Evolutionary conservation across 2,329 filamentous ascomycete species (phyloP).

Genomic region (Xylaria multiplex): DNA sequence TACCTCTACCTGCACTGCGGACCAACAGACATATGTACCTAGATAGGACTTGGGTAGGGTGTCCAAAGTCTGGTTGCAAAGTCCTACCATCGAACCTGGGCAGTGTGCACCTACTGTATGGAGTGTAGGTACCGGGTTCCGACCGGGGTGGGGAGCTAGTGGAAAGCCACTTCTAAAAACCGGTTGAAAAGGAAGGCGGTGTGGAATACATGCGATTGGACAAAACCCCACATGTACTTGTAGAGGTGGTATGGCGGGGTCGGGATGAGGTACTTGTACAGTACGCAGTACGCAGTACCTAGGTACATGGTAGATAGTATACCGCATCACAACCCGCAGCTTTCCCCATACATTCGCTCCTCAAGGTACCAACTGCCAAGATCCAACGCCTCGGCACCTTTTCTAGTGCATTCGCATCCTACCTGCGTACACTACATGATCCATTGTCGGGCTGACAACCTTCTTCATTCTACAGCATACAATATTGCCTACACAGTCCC

Average conservation of each 20-base stretch:
- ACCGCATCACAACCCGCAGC: background rate
- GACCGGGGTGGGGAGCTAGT: too few species aligned
- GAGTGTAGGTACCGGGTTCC: too few species aligned
- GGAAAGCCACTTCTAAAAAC: background rate
- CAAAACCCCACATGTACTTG: background rate
- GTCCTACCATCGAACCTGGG: too few species aligned
- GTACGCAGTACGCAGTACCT: too few species aligned
- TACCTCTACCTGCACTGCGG: too few species aligned
- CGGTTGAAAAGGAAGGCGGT: conserved; percentile 19
- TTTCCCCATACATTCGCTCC: too few species aligned
- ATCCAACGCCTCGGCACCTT: conserved; percentile 29
- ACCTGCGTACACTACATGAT: conserved; percentile 1
- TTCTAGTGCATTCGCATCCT: conserved; percentile 20
- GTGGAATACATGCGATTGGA: background rate
- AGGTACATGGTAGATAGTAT: too few species aligned
- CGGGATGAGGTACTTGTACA: too few species aligned
- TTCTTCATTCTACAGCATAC: background rate
- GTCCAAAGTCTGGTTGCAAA: too few species aligned
- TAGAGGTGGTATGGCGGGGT: conserved; percentile 14
- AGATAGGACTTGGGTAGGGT: too few species aligned
- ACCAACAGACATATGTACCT: too few species aligned
- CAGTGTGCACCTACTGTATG: too few species aligned
- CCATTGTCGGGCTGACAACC: conserved; percentile 2
- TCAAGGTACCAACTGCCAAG: conserved; percentile 22
- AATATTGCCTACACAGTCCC: background rate